These are phyloP conservation scores for Calonectria pauciramosa DNA, from an alignment of 2,329 filamentous ascomycete genomes.

Conservation along the genomic window DNA sequence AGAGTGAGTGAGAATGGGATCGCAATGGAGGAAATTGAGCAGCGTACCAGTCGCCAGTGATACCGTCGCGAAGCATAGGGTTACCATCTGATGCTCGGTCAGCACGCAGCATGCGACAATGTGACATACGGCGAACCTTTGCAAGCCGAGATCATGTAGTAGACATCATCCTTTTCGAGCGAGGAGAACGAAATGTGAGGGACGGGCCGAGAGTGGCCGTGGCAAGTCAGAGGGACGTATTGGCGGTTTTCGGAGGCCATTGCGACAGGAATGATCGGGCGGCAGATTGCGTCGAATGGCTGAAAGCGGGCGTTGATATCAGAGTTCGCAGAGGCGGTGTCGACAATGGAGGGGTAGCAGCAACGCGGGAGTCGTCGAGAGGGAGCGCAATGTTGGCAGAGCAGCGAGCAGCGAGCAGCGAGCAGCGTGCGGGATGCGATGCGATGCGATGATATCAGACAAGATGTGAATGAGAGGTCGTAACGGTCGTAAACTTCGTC, in stretches of 20 bases:
- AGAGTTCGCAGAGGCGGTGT: conserved; percentile 23
- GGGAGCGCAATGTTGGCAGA: conserved; percentile 11
- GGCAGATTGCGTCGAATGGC: conserved; percentile 9
- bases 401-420: neutral
- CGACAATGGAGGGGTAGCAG: conserved; percentile 15
- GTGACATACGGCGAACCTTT: conserved; percentile 71
- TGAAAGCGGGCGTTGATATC: neutral
- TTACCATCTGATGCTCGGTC: conserved; percentile 80
- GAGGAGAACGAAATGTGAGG: conserved; percentile 93
- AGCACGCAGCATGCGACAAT: conserved; percentile 35
- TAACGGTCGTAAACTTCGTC: conserved; percentile 48
- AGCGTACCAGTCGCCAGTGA: conserved; percentile 90
- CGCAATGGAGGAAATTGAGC: neutral
- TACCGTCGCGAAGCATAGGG: conserved; percentile 96
- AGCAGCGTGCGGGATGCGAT: conserved; percentile 2
- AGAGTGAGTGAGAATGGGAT: conserved; percentile 33
- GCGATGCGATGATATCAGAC: neutral
- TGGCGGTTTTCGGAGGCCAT: conserved; percentile 60
- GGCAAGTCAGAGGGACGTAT: conserved; percentile 92
- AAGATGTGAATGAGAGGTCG: conserved; percentile 31
- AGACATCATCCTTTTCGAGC: conserved; percentile 84
- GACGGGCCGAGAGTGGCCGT: conserved; percentile 93
- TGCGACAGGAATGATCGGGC: conserved; percentile 29
- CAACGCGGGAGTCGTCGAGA: neutral
- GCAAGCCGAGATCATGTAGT: conserved; percentile 94